Conservation (phyloP, 108 stramenopile genomes). For the Pseudonitzschia multiseries region DNA sequence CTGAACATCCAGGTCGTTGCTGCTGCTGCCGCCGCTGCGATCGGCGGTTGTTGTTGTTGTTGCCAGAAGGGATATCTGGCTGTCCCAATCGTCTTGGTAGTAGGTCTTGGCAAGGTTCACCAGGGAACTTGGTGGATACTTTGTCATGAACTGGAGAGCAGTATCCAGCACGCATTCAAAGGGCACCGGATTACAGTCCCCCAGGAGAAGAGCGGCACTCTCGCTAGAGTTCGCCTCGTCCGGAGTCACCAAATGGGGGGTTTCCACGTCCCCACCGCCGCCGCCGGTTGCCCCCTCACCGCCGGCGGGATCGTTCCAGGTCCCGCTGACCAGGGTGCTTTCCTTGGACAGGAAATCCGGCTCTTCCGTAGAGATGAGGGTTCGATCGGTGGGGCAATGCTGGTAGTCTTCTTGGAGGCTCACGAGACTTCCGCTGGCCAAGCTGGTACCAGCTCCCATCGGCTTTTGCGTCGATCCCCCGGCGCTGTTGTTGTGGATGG, state of each 20-base stretch:
- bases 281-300: not conserved
- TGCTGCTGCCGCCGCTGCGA: not conserved
- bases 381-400: not conserved
- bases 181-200: slow-evolving; percentile 45
- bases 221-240: not conserved
- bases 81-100: slow-evolving; percentile 32
- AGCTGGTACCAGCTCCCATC: not conserved
- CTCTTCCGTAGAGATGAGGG: not conserved
- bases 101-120: slow-evolving; percentile 60
- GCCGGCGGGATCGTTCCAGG: not conserved
- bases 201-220: not conserved
- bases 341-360: slow-evolving; percentile 10
- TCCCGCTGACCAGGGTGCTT: slow-evolving; percentile 15
- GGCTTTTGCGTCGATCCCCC: not conserved
- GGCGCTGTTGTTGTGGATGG: not conserved
- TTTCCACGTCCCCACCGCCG: not conserved
- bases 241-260: not conserved
- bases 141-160: slow-evolving; percentile 71
- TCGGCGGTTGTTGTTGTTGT: not conserved
- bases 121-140: slow-evolving; percentile 72
- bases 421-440: slow-evolving; percentile 3
- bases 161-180: slow-evolving; percentile 83
- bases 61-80: not conserved
- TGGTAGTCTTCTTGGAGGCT: not conserved
- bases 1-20: slow-evolving; percentile 4